phyloP scores from a whole-genome alignment of 23 red algal genomes.

The Gracilaria vermiculophylla region DNA sequence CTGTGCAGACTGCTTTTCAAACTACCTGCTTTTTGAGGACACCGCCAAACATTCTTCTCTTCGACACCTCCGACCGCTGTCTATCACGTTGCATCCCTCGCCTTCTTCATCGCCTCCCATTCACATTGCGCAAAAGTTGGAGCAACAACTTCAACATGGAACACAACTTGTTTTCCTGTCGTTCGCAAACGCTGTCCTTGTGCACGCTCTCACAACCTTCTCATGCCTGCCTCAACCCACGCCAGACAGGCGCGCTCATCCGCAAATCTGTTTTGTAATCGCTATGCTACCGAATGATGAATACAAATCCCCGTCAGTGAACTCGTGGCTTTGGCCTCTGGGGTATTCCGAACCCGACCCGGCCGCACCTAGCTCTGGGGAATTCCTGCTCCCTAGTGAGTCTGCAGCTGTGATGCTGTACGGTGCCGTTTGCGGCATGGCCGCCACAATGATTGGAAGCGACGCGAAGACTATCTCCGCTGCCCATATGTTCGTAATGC shows the following conservation, averaged over 20 bases:
- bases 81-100: not conserved
- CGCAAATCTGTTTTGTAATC: not conserved
- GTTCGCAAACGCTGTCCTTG: not conserved
- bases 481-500: not conserved
- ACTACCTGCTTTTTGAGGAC: not conserved
- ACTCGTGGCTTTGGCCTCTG: not conserved
- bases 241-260: not conserved
- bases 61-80: not conserved
- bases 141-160: not conserved
- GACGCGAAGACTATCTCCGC: not conserved
- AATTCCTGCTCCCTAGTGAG: not conserved
- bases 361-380: not conserved
- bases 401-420: constrained; percentile 27
- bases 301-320: not conserved
- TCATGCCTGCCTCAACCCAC: not conserved
- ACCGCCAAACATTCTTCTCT: not conserved
- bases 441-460: not conserved
- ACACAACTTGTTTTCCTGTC: constrained; percentile 6
- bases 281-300: not conserved
- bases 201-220: not conserved
- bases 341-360: not conserved
- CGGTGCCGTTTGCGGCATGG: constrained; percentile 8
- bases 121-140: not conserved
- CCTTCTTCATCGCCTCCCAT: not conserved
- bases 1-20: not conserved